These are phyloP conservation scores for Haematococcus lacustris DNA, from an alignment of 139 green algal species.

Conservation along the genomic window DNA sequence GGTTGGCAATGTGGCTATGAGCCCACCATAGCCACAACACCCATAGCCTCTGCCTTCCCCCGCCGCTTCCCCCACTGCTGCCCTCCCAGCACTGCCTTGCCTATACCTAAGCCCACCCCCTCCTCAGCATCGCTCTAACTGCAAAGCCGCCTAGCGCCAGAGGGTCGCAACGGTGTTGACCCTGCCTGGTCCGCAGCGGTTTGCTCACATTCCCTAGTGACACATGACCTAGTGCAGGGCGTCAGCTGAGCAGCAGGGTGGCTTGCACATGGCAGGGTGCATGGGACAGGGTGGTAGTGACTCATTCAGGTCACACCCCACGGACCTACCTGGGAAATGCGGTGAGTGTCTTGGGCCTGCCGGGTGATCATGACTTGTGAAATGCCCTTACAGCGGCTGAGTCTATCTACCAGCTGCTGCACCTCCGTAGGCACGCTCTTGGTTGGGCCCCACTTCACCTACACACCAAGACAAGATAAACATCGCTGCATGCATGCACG, in stretches of 20 bases:
- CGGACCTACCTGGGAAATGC: neutral
- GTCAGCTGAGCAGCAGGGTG: neutral
- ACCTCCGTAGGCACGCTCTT: neutral
- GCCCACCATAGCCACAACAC: too few species aligned
- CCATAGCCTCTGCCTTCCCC: too few species aligned
- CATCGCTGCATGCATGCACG: neutral
- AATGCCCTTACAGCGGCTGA: neutral
- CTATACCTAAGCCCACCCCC: too few species aligned
- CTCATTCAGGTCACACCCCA: neutral
- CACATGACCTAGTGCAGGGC: neutral
- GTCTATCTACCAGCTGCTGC: neutral
- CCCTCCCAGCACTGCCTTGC: too few species aligned
- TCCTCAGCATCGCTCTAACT: too few species aligned
- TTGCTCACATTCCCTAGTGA: neutral
- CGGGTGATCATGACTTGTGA: neutral
- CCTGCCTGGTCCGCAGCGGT: neutral
- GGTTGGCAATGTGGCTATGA: neutral
- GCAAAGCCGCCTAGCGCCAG: too few species aligned
- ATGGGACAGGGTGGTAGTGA: too few species aligned
- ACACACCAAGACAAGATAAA: neutral
- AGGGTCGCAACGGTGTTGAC: too few species aligned
- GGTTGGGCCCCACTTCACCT: neutral
- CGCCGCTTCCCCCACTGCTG: too few species aligned
- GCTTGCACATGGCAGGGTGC: neutral
- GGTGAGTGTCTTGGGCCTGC: neutral